These are phyloP conservation scores for Thielaviopsis ethacetica DNA, from an alignment of 2,329 filamentous ascomycete genomes.

Conservation along the genomic window DNA sequence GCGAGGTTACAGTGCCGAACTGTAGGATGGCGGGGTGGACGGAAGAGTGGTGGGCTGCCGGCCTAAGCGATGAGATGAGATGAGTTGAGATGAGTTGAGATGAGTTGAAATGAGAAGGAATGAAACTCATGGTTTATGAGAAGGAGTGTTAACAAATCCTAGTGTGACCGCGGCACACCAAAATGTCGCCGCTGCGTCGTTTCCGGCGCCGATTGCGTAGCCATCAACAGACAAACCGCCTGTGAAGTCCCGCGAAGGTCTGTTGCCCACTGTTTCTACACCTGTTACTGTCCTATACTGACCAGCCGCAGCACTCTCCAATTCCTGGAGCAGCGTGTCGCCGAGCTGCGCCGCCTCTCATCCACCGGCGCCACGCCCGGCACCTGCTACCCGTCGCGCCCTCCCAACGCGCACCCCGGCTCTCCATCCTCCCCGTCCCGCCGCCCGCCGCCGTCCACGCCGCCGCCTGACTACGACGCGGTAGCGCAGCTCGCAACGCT, in stretches of 20 bases:
- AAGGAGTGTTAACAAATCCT: background rate
- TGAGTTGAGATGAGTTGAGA: background rate
- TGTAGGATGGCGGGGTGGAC: background rate
- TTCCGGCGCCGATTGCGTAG: conserved; percentile 10
- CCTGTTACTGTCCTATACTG: no score
- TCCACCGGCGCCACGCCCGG: no score
- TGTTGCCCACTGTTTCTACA: background rate
- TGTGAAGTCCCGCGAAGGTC: conserved; percentile 12
- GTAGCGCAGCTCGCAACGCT: background rate
- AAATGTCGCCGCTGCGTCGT: conserved; percentile 12
- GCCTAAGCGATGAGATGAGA: no score
- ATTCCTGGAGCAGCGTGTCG: background rate
- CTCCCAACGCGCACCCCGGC: no score
- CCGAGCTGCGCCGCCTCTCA: background rate
- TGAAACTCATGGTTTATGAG: no score
- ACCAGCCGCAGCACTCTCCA: background rate
- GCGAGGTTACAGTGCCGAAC: no score
- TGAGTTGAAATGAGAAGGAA: background rate
- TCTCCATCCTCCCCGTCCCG: no score
- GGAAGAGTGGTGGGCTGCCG: background rate
- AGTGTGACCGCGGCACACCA: conserved; percentile 13
- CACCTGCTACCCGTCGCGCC: no score
- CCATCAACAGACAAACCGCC: conserved; percentile 12
- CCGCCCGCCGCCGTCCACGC: no score
- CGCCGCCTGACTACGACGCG: background rate